Percentiles rank a stretch among this genome's conserved stretches.
Conservation (phyloP, 306 rosid genomes). For the Vachellia collinsii region DNA sequence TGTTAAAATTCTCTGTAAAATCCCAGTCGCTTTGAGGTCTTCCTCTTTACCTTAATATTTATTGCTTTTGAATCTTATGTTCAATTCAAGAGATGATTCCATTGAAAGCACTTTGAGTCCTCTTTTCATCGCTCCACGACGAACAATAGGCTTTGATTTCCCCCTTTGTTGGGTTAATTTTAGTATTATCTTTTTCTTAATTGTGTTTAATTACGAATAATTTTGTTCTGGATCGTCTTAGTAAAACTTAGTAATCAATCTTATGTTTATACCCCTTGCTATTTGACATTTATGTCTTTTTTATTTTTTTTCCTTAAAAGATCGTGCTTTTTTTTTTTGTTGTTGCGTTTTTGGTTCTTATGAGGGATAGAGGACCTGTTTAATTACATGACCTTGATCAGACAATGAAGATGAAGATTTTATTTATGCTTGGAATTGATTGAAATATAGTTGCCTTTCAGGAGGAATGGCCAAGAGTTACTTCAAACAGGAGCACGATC, state of each 20-base stretch:
- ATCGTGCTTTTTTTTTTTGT: neutral
- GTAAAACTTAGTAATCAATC: neutral
- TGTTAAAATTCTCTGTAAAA: neutral
- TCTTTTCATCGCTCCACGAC: neutral
- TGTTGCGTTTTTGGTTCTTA: neutral
- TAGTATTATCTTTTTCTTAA: conserved; percentile 20
- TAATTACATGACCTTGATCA: neutral
- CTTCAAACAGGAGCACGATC: conserved; percentile 97
- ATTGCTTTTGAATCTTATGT: conserved; percentile 9
- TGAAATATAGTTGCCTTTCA: conserved; percentile 48
- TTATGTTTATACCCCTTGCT: neutral
- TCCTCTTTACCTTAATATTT: conserved; percentile 18
- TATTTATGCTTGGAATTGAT: conserved; percentile 28
- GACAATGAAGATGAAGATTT: neutral
- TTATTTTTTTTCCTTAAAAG: neutral
- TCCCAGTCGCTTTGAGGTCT: conserved; percentile 17
- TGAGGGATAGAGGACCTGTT: conserved; percentile 13
- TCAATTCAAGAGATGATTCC: conserved; percentile 1
- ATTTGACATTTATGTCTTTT: neutral
- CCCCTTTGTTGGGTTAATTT: neutral
- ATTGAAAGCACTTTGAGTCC: conserved; percentile 7
- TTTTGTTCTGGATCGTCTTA: conserved; percentile 15
- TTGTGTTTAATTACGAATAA: neutral
- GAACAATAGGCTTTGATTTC: conserved; percentile 15
- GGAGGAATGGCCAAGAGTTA: conserved; percentile 86